Conservation (phyloP, 2,329 filamentous ascomycete species). For the Verticillium dahliae region DNA sequence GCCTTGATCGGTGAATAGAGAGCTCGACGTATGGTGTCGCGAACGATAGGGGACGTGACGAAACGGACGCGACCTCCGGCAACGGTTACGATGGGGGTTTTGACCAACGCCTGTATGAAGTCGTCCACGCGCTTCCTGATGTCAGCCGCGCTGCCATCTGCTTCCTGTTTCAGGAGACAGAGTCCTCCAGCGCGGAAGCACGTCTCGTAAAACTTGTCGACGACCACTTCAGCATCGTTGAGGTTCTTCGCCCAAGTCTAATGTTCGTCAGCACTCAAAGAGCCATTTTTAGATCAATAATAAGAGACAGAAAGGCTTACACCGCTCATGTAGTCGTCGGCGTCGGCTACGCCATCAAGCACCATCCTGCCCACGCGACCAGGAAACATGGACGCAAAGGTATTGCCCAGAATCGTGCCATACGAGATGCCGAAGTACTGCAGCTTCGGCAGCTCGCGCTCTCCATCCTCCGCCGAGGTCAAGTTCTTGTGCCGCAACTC, state of each 20-base stretch:
- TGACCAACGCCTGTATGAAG: slow-evolving; percentile 21
- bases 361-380: slow-evolving; percentile 12
- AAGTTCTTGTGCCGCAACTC: slow-evolving; percentile 16
- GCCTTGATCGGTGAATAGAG: slow-evolving; percentile 23
- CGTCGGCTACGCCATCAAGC: slow-evolving; percentile 21
- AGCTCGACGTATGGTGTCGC: slow-evolving; percentile 14
- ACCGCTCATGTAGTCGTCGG: slow-evolving; percentile 25
- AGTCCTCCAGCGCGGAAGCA: slow-evolving; percentile 23
- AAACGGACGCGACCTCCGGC: slow-evolving; percentile 14
- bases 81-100: slow-evolving; percentile 17
- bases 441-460: slow-evolving; percentile 35
- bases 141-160: slow-evolving; percentile 19
- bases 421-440: slow-evolving; percentile 47
- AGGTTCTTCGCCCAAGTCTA: slow-evolving; percentile 28
- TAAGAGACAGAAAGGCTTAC: slow-evolving; percentile 15
- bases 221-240: slow-evolving; percentile 27
- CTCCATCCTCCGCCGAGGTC: slow-evolving; percentile 21
- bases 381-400: slow-evolving; percentile 15
- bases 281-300: background rate
- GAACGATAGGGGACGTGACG: slow-evolving; percentile 25
- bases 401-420: slow-evolving; percentile 13
- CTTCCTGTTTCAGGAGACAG: slow-evolving; percentile 20
- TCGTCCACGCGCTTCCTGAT: slow-evolving; percentile 24
- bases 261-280: background rate
- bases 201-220: slow-evolving; percentile 24